A percentile compares a stretch with the other conserved stretches of the same genome.
Conservation (phyloP, 2,329 filamentous ascomycete genomes). For the Aureobasidium sp. region DNA sequence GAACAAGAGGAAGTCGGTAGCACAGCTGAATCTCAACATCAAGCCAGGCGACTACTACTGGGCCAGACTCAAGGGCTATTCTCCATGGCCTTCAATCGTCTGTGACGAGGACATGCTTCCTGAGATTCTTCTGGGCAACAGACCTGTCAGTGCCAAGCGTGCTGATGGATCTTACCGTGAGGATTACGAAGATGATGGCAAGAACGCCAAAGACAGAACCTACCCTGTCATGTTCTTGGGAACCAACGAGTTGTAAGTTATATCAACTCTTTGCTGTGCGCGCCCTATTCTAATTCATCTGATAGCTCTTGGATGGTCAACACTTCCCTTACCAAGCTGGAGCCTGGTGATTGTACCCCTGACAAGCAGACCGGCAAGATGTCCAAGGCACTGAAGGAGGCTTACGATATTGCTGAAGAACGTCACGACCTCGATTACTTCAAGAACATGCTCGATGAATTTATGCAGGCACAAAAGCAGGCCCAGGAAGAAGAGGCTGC, state of each 20-base stretch:
- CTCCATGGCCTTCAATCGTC: constrained; percentile 89
- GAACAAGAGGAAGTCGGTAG: constrained; percentile 75
- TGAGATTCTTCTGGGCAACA: constrained; percentile 61
- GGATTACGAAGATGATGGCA: constrained; percentile 79
- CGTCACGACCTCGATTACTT: constrained; percentile 71
- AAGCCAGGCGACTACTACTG: constrained; percentile 88
- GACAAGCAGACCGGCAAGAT: constrained; percentile 64
- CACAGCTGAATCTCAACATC: constrained; percentile 60
- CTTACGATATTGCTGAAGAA: constrained; percentile 73
- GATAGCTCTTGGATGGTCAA: constrained; percentile 85
- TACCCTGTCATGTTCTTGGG: constrained; percentile 93
- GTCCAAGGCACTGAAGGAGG: constrained; percentile 68
- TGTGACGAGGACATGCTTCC: constrained; percentile 94
- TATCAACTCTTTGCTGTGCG: not conserved
- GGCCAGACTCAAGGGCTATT: constrained; percentile 88
- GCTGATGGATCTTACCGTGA: constrained; percentile 80
- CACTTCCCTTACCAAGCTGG: constrained; percentile 68
- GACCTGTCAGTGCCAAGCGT: constrained; percentile 76
- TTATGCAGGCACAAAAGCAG: constrained; percentile 47
- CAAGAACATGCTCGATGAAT: constrained; percentile 63
- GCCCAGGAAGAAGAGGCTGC: constrained; percentile 38
- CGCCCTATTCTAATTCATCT: constrained; percentile 12
- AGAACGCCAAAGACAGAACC: constrained; percentile 73
- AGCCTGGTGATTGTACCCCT: constrained; percentile 59
- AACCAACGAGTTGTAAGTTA: constrained; percentile 93